Base-by-base conservation (phyloP, 2,329 filamentous ascomycete species). In the Stagonosporopsis chrysanthemi region DNA sequence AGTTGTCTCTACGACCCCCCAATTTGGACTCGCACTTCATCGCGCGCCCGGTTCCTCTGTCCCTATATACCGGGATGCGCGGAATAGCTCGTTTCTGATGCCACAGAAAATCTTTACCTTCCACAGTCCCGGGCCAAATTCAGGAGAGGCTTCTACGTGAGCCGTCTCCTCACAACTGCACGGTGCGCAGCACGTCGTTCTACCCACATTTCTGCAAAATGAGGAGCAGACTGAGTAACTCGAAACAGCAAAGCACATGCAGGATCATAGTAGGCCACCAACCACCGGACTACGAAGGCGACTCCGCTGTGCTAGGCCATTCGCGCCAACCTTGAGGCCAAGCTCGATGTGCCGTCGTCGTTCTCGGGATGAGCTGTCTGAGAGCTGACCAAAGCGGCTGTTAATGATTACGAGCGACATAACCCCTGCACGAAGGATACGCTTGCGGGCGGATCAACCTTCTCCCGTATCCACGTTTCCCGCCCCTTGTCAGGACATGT, bases 131-230 rank as follows among this genome's bases (percentile, higher is more conserved):
- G 42, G 42, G 24, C 40, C 36, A 8, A n/a, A 41, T 15, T 52
- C 47, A 56, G 53, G 47, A 52, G 53, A 56, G 24, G 36, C 15
- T 47, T 12, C 39, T 52, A 29, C 31, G 48, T 46, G 52, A 40
- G 26, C 35, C 46, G 39, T 17, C 19, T 38, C 17, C 4, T 40
- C 19, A 49, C 19, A 15, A 7, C 33, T 45, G 52, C 33, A 56
- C 46, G 41, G 45, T 41, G 31, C 52, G 41, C 41, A 38, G 26
- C 41, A 45, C 15, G 33, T 39, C 41, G 22, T 6, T n/a, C 36
- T 14, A 47, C 29, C n/a, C 40, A 45, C 35, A 35, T 33, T 23
- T 45, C 23, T 7, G 12, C 22, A 42, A 22, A 36, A 15, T 15
- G 22, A 29, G 22, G 19, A 46, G 36, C n/a, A 38, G 14, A 2